Conservation (phyloP, 805 yeast species). For the Saturnispora diversa region DNA sequence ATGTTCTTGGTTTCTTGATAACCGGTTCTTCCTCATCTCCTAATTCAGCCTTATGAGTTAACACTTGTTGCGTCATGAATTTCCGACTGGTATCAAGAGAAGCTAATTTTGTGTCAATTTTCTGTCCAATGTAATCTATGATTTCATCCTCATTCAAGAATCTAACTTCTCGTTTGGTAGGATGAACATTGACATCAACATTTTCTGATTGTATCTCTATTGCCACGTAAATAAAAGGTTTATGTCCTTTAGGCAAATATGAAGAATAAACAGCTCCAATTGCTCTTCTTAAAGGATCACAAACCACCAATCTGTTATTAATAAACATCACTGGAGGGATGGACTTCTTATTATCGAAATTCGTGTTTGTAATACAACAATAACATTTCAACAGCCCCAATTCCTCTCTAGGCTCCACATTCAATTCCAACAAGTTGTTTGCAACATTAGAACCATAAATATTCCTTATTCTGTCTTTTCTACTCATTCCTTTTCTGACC, state of each 20-base stretch:
- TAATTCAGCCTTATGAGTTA: slow-evolving; percentile 28
- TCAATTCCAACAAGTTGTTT: slow-evolving; percentile 47
- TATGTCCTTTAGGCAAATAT: slow-evolving; percentile 69
- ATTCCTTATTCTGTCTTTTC: slow-evolving; percentile 61
- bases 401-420: slow-evolving; percentile 27
- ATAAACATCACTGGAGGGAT: slow-evolving; percentile 72
- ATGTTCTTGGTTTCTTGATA: slow-evolving; percentile 6
- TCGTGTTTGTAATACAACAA: slow-evolving; percentile 67
- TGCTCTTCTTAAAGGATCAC: slow-evolving; percentile 73
- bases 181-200: slow-evolving; percentile 91
- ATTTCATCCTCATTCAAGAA: slow-evolving; percentile 84
- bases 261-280: slow-evolving; percentile 51
- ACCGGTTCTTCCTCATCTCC: slow-evolving; percentile 7
- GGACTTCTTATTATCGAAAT: slow-evolving; percentile 59
- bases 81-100: slow-evolving; percentile 59
- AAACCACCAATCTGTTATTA: slow-evolving; percentile 71
- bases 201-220: slow-evolving; percentile 58
- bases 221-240: slow-evolving; percentile 70
- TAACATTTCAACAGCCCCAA: slow-evolving; percentile 44
- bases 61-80: slow-evolving; percentile 55
- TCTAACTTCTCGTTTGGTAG: slow-evolving; percentile 87
- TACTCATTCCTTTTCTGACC: slow-evolving; percentile 41
- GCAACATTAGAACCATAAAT: slow-evolving; percentile 69
- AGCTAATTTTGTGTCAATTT: slow-evolving; percentile 43
- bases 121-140: slow-evolving; percentile 46